Evolutionary conservation across 495 filamentous ascomycete genomes (phyloP).

Genomic region (Bryoglossum gracile): DNA sequence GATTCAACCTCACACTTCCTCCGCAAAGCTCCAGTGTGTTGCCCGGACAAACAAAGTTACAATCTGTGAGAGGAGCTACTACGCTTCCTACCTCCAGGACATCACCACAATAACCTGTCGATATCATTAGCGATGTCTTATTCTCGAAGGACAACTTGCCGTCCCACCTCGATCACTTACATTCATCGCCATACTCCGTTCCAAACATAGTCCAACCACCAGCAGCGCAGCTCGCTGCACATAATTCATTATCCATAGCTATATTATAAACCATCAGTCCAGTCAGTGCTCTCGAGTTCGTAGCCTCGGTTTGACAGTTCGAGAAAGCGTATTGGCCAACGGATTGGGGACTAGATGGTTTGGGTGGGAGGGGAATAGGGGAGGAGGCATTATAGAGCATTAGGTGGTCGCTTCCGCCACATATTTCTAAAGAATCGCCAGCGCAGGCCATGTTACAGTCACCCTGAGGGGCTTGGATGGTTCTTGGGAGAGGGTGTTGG

Average conservation of each 20-base stretch:
- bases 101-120: slow-evolving; percentile 6
- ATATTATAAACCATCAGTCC: neutral
- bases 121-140: no score
- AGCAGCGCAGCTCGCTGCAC: slow-evolving; percentile 27
- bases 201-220: slow-evolving; percentile 27
- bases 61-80: neutral
- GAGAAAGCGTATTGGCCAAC: slow-evolving; percentile 16
- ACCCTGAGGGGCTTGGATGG: neutral
- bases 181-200: slow-evolving; percentile 30
- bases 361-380: neutral
- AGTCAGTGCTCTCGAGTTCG: neutral
- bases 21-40: neutral
- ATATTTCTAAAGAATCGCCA: neutral
- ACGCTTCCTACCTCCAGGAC: neutral
- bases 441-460: neutral
- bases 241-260: slow-evolving; percentile 30
- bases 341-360: slow-evolving; percentile 15
- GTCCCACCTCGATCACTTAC: no score
- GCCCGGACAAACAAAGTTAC: neutral
- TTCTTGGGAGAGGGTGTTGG: neutral
- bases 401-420: neutral
- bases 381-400: neutral
- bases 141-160: no score
- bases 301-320: slow-evolving; percentile 17
- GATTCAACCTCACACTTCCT: neutral